Conservation (phyloP, 768 basidiomycete species). For the Lepiota brunneoincarnata region DNA sequence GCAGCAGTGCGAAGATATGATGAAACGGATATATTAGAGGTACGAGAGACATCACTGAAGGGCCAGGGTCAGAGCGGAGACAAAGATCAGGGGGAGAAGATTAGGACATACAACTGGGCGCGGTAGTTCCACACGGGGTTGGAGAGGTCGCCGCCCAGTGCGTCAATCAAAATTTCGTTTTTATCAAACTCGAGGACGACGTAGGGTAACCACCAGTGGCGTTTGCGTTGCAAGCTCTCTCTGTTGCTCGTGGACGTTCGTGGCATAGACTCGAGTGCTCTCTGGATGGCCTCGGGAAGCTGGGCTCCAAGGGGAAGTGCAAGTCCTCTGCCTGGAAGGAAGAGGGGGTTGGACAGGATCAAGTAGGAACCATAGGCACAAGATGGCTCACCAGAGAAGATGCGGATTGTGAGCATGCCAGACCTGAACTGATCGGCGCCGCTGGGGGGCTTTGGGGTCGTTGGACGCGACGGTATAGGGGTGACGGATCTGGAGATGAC, state of each 20-base stretch:
- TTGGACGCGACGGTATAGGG: slow-evolving; percentile 79
- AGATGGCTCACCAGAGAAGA: slow-evolving; percentile 75
- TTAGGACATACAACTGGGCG: slow-evolving; percentile 79
- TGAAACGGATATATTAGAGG: slow-evolving; percentile 88
- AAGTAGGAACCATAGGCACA: slow-evolving; percentile 3
- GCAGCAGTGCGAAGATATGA: slow-evolving; percentile 87
- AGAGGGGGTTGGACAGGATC: not conserved
- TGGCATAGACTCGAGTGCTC: slow-evolving; percentile 66
- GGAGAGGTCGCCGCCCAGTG: slow-evolving; percentile 88
- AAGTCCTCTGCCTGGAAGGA: slow-evolving; percentile 69
- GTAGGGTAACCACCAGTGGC: slow-evolving; percentile 95
- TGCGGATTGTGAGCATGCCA: slow-evolving; percentile 93
- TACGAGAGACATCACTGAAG: slow-evolving; percentile 88
- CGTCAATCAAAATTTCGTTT: slow-evolving; percentile 96
- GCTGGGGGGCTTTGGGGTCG: slow-evolving; percentile 63
- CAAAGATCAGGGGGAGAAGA: not conserved
- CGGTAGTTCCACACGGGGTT: slow-evolving; percentile 95
- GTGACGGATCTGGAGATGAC: slow-evolving; percentile 75
- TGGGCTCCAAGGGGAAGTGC: slow-evolving; percentile 73
- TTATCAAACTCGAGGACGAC: slow-evolving; percentile 98
- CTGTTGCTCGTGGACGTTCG: slow-evolving; percentile 69
- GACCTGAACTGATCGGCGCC: slow-evolving; percentile 69
- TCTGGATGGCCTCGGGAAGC: slow-evolving; percentile 83
- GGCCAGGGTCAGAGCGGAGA: slow-evolving; percentile 8
- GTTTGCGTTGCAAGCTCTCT: slow-evolving; percentile 90